Conservation (phyloP, 2,329 filamentous ascomycete species). For the Mycosphaerelloides madeirae region DNA sequence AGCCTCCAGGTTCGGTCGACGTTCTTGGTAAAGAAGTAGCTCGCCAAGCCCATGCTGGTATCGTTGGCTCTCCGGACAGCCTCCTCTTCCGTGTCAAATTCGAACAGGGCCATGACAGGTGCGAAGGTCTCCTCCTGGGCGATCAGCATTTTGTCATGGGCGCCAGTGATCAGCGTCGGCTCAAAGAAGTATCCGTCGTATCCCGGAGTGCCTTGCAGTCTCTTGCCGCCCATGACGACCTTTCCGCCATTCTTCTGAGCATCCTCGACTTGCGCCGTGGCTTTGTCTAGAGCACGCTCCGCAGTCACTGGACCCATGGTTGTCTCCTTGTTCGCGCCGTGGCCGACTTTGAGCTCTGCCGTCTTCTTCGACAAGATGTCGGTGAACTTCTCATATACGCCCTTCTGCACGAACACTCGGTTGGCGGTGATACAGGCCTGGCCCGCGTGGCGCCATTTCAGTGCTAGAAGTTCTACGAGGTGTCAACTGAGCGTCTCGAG, state of each 20-base stretch:
- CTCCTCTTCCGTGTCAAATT: constrained; percentile 63
- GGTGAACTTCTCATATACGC: constrained; percentile 59
- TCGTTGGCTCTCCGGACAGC: constrained; percentile 57
- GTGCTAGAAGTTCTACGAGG: constrained; percentile 37
- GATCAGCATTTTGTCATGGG: constrained; percentile 55
- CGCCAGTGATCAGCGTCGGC: constrained; percentile 59
- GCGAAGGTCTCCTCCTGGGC: constrained; percentile 61
- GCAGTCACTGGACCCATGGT: constrained; percentile 60
- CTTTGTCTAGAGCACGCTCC: constrained; percentile 53
- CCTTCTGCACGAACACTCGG: constrained; percentile 59
- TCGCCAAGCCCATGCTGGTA: constrained; percentile 60
- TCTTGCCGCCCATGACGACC: constrained; percentile 58
- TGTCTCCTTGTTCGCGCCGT: constrained; percentile 53
- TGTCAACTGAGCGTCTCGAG: constrained; percentile 5
- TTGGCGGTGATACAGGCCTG: constrained; percentile 64
- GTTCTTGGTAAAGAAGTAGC: constrained; percentile 65
- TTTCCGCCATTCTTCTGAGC: constrained; percentile 59
- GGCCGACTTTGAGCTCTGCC: constrained; percentile 54
- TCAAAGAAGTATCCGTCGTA: constrained; percentile 63
- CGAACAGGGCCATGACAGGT: constrained; percentile 59
- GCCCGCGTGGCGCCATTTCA: constrained; percentile 57
- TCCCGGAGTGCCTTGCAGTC: constrained; percentile 36
- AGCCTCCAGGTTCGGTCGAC: constrained; percentile 61
- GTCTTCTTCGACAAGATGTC: constrained; percentile 51
- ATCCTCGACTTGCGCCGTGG: constrained; percentile 53